Evolutionary conservation across 2,329 filamentous ascomycete species (phyloP).

Genomic region (Arthrobotrys megalospora): DNA sequence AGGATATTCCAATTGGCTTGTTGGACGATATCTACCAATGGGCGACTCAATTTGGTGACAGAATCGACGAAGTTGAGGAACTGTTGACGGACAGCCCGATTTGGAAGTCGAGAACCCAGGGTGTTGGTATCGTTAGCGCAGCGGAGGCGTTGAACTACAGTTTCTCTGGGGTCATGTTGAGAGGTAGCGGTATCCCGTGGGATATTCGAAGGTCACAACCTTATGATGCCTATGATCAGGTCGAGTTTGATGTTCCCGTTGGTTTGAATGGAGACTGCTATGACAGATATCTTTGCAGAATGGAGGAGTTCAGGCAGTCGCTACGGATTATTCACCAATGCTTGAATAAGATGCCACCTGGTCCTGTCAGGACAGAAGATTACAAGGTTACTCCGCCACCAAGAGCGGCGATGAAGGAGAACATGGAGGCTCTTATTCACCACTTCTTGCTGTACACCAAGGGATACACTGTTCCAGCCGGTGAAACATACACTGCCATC

Average conservation of each 20-base stretch:
- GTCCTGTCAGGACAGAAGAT: slow-evolving; percentile 94
- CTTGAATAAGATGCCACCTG: slow-evolving; percentile 97
- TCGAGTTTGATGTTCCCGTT: slow-evolving; percentile 98
- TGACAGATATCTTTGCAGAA: slow-evolving; percentile 97
- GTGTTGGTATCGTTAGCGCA: slow-evolving; percentile 90
- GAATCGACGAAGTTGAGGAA: slow-evolving; percentile 98
- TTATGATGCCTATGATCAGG: slow-evolving; percentile 97
- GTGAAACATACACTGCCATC: slow-evolving; percentile 97
- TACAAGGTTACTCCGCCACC: slow-evolving; percentile 98
- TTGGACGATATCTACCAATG: slow-evolving; percentile 99
- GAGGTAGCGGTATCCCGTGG: slow-evolving; percentile 95
- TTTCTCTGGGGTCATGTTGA: slow-evolving; percentile 97
- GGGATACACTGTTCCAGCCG: slow-evolving; percentile 95
- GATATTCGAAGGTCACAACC: slow-evolving; percentile 97
- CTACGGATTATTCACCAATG: slow-evolving; percentile 99
- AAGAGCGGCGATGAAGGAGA: slow-evolving; percentile 99
- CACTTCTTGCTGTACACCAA: slow-evolving; percentile 99
- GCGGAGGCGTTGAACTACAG: slow-evolving; percentile 96
- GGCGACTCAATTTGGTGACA: slow-evolving; percentile 98
- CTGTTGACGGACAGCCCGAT: slow-evolving; percentile 99
- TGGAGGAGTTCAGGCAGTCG: slow-evolving; percentile 99
- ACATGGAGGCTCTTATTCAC: slow-evolving; percentile 99
- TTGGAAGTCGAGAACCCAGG: slow-evolving; percentile 94
- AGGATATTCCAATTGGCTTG: slow-evolving; percentile 92
- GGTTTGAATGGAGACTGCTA: slow-evolving; percentile 99